Evolutionary conservation across 176 grass and related monocot species (phyloP).

Genomic region (Musa troglodytarum): DNA sequence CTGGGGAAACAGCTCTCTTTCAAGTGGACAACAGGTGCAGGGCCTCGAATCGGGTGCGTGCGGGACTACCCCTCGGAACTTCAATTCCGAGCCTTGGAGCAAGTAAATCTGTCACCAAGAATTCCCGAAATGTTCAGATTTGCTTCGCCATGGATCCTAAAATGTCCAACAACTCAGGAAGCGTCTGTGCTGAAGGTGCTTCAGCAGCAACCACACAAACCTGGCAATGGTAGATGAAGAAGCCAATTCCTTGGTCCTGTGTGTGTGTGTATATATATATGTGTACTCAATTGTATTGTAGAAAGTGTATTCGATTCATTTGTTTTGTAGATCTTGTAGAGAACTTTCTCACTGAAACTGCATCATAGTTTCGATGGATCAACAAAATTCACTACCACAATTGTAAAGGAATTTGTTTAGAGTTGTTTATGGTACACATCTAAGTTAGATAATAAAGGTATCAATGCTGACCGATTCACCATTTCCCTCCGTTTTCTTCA

Average conservation of each 20-base stretch:
- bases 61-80: constrained; percentile 86
- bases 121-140: constrained; percentile 11
- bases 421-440: too few relatives aligned
- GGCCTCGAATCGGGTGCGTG: constrained; percentile 80
- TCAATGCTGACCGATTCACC: too few relatives aligned
- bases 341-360: not conserved
- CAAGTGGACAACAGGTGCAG: constrained; percentile 80
- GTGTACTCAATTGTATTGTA: too few relatives aligned
- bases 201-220: not conserved
- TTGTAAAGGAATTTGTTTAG: not conserved
- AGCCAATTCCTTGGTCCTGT: not conserved
- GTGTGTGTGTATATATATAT: not conserved
- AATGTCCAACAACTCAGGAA: constrained; percentile 1
- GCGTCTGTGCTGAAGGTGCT: not conserved
- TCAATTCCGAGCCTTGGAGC: constrained; percentile 52
- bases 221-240: not conserved
- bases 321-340: not conserved
- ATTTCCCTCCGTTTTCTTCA: too few relatives aligned
- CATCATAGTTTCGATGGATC: not conserved
- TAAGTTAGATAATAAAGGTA: too few relatives aligned
- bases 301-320: not conserved
- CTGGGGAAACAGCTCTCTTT: constrained; percentile 70
- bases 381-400: not conserved
- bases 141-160: constrained; percentile 15
- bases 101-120: constrained; percentile 71